Base-by-base conservation (phyloP, 495 filamentous ascomycete species). In the Neurospora sp. region DNA sequence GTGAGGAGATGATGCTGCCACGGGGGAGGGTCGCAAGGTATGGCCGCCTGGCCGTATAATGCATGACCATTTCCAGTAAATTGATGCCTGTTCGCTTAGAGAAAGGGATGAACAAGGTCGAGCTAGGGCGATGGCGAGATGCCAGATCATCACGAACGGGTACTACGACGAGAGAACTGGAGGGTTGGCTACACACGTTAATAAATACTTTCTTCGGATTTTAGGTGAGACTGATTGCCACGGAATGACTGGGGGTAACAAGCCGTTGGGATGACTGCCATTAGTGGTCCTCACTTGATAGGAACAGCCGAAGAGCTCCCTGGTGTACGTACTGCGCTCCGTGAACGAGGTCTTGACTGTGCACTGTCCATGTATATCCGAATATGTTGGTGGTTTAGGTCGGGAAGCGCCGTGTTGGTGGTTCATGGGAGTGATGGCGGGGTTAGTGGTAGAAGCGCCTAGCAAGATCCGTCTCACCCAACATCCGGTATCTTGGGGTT, bases 141-240 rank as follows among this genome's bases (percentile, higher is more conserved):
- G 71, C 66, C 68, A 73, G 71, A 70, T 72, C 68, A 70, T 68
- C 71, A 46, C 39, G 40, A 40, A 31, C 31, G 53, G 53, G 53
- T 16, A 66, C 27, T 14, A 27, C 12, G 14, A 66, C 27, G 27
- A 66, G 20, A 66, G 14, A 31, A 35, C 53, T 9, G 31, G 31
- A 37, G 53, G 31, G 35, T 66, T 66, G 22, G 53, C 27, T 18
- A 7, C 14, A 35, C 14, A 66, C 27, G 12, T 16, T 9, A 9
- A 7, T 35, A 31, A 16, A 35, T 18, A 66, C 53, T 37, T 66
- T 61, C 53, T 27, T 61, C 27, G 53, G 12, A 27, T 66, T 66
- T 7, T 22, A 27, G 9, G 27, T 35, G 22, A 61, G 14, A 31
- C 53, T 35, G 12, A 37, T 66, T 66, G 14, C 12, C 53, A 66